Evolutionary conservation across 345 rosid species (phyloP), one percentile per base, ranked within the genome.

Genomic region (Carallia brachiata): DNA sequence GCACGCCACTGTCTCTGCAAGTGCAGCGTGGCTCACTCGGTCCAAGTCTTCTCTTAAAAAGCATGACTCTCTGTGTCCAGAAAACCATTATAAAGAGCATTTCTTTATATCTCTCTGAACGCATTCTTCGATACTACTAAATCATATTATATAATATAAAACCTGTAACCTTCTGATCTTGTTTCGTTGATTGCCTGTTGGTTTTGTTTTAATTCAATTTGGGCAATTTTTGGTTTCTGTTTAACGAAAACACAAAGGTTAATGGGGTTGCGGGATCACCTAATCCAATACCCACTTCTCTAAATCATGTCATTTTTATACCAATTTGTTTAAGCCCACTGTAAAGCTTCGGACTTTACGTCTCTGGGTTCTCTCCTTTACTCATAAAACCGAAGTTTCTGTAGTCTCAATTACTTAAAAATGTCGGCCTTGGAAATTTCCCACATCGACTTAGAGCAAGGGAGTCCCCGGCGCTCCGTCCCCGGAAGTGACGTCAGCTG

Each of bases 381-480:
- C 50, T n/a, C 47, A 4, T 13, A 32, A 23, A 16, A 31, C 53
- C 76, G 23, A 36, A 53, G 7, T 56, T 13, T 23, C 31, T 9
- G 32, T 56, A 10, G 71, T 70, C 6, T 52, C 39, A 36, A n/a
- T 9, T 63, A 8, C 36, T 64, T 47, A 6, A 59, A 67, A 73
- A 75, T 78, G 79, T 71, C 80, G 31, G 68, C 61, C 66, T 52
- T 55, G 36, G 75, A 78, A 73, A 86, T 82, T 82, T 61, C 86
- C 28, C 82, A 81, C 18, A 67, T 83, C 31, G 94, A 93, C 83
- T 75, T 90, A 61, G 98, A 88, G 72, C 88, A 82, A 68, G 95
- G 93, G 56, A 77, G 72, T 36, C 77, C 78, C 68, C 81, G 70
- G 70, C 86, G 61, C 59, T 75, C 81, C 8, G 36, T 44, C 27